Evolutionary conservation across 768 basidiomycete genomes (phyloP).

Genomic region (Dacryopinax spathularia): DNA sequence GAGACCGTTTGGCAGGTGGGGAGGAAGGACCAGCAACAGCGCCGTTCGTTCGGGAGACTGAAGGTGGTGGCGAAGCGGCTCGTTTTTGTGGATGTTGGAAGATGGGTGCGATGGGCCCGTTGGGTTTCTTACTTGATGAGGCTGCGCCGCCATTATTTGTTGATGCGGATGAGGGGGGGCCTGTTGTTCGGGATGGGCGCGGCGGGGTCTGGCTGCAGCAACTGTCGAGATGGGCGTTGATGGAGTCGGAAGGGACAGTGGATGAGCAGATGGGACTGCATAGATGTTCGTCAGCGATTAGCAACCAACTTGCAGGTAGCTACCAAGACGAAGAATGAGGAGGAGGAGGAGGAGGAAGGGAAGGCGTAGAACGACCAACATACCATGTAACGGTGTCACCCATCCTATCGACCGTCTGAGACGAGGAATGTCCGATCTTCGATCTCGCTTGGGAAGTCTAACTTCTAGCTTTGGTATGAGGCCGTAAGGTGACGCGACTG

Average conservation of each 20-base stretch:
- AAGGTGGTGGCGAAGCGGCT: neutral
- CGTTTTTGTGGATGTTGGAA: conserved; percentile 20
- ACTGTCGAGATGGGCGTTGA: conserved; percentile 42
- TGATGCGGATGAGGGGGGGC: conserved; percentile 6
- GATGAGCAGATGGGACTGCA: conserved; percentile 38
- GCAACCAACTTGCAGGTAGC: too few species aligned
- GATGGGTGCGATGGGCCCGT: conserved; percentile 33
- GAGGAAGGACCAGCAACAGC: neutral
- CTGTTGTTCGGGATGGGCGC: conserved; percentile 3
- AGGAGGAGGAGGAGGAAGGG: too few species aligned
- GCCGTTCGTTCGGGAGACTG: neutral
- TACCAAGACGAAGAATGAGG: too few species aligned
- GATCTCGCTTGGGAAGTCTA: too few species aligned
- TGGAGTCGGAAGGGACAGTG: conserved; percentile 28
- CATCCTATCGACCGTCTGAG: too few species aligned
- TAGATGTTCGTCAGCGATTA: neutral
- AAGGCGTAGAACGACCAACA: too few species aligned
- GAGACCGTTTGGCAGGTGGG: conserved; percentile 10
- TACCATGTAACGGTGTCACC: too few species aligned
- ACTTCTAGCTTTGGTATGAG: too few species aligned
- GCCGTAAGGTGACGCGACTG: too few species aligned
- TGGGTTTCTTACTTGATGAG: conserved; percentile 13
- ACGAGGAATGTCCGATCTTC: too few species aligned
- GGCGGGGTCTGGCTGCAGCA: conserved; percentile 24
- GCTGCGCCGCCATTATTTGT: conserved; percentile 12